Conservation (phyloP, 176 grass and related monocot genomes). For the Triticum monococcum region DNA sequence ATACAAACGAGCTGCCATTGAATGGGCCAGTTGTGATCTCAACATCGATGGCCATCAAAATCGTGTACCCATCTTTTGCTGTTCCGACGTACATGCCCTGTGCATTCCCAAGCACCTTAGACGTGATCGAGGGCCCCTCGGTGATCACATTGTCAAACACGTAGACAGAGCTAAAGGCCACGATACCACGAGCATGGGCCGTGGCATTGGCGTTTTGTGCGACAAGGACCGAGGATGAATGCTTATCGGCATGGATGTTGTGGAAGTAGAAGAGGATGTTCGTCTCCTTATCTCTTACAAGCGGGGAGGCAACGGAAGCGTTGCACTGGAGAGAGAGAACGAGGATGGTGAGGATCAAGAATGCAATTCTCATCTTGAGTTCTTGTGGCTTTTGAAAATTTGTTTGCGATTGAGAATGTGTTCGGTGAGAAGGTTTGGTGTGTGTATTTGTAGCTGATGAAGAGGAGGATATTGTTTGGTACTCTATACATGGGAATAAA, state of each 20-base stretch:
- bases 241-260: not conserved
- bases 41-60: not conserved
- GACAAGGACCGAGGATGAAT: not conserved
- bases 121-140: not conserved
- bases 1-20: not conserved
- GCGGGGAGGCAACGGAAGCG: too few species aligned
- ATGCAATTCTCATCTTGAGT: not conserved
- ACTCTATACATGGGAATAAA: not conserved
- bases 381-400: not conserved
- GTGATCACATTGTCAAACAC: not conserved
- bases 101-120: constrained; percentile 8
- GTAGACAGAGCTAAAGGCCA: constrained; percentile 8
- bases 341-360: not conserved
- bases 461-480: not conserved
- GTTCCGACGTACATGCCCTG: not conserved
- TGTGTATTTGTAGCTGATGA: not conserved
- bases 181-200: not conserved
- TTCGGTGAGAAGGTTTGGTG: not conserved
- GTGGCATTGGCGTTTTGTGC: constrained; percentile 2
- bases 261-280: not conserved
- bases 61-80: not conserved
- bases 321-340: not conserved
- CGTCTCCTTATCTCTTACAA: not conserved
- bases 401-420: not conserved
- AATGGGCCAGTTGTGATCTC: constrained; percentile 24